A percentile compares a stretch with the other conserved stretches of the same genome.
Conservation (phyloP, 495 filamentous ascomycete genomes). For the Amphirosellinia nigrospora region DNA sequence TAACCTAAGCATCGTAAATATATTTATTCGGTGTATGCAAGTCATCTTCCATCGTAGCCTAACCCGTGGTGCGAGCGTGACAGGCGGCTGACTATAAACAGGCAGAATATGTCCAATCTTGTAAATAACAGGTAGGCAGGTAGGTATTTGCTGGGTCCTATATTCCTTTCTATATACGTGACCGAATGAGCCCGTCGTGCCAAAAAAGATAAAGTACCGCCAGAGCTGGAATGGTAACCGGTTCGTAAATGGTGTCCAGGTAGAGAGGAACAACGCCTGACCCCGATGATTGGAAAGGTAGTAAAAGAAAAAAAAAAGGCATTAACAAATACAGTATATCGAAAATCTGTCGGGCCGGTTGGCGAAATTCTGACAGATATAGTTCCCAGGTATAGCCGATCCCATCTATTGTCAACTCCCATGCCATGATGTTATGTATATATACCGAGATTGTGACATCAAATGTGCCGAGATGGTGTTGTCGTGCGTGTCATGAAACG, state of each 20-base stretch:
- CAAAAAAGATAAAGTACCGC: neutral
- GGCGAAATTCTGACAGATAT: conserved; percentile 17
- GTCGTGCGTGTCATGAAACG: conserved; percentile 28
- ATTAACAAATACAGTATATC: conserved; percentile 27
- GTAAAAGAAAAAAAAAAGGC: conserved; percentile 11
- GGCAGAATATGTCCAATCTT: conserved; percentile 1
- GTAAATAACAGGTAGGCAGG: conserved; percentile 8
- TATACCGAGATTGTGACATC: conserved; percentile 21
- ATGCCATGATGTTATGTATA: conserved; percentile 27
- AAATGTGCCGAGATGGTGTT: conserved; percentile 23
- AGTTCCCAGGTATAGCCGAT: conserved; percentile 20
- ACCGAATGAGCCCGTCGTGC: conserved; percentile 7
- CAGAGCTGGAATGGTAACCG: conserved; percentile 5
- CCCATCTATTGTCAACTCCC: conserved; percentile 30
- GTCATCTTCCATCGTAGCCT: neutral
- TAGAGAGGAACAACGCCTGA: conserved; percentile 1
- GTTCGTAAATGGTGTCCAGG: conserved; percentile 19
- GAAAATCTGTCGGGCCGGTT: conserved; percentile 12
- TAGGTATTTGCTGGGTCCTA: conserved; percentile 10
- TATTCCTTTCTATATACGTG: conserved; percentile 19
- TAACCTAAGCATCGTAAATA: neutral
- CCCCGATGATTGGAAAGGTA: conserved; percentile 5
- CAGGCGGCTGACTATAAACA: neutral
- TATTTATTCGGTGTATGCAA: conserved; percentile 9
- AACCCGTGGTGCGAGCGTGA: neutral